Conservation (phyloP, 768 basidiomycete genomes). For the Naganishia antarctica region DNA sequence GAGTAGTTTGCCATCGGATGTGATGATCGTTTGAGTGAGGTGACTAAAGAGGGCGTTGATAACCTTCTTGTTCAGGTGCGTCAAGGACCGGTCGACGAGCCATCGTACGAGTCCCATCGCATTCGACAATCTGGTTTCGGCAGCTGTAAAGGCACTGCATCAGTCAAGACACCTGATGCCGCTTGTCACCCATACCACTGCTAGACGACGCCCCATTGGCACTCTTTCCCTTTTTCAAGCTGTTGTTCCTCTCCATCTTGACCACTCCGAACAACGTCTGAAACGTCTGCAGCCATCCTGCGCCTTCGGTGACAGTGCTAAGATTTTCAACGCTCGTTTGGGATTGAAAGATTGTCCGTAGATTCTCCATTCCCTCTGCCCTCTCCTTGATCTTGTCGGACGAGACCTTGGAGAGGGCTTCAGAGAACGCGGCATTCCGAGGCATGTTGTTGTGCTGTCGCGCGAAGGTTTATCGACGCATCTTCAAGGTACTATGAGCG, state of each 20-base stretch:
- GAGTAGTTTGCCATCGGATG: conserved; percentile 56
- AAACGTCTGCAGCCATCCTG: conserved; percentile 64
- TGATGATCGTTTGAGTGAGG: conserved; percentile 59
- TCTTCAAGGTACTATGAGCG: neutral
- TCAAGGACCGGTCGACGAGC: conserved; percentile 63
- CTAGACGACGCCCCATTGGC: conserved; percentile 14
- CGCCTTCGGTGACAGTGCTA: conserved; percentile 53
- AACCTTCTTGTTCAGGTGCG: conserved; percentile 58
- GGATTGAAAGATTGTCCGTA: conserved; percentile 42
- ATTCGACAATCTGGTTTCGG: conserved; percentile 60
- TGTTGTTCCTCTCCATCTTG: conserved; percentile 58
- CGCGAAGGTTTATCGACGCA: neutral
- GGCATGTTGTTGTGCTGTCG: too few species aligned
- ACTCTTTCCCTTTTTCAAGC: conserved; percentile 50
- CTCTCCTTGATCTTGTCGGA: conserved; percentile 65
- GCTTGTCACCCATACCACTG: conserved; percentile 8
- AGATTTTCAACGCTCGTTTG: conserved; percentile 54
- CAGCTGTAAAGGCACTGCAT: conserved; percentile 48
- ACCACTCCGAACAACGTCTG: conserved; percentile 69
- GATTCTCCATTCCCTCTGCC: conserved; percentile 58
- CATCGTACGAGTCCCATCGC: conserved; percentile 66
- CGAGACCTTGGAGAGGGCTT: conserved; percentile 33
- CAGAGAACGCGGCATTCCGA: conserved; percentile 10
- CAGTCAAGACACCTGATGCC: neutral
- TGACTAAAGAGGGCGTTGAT: conserved; percentile 62